Percentiles rank a stretch among this genome's conserved stretches.
Conservation (phyloP, 805 yeast genomes). For the Brettanomyces custersianus region DNA sequence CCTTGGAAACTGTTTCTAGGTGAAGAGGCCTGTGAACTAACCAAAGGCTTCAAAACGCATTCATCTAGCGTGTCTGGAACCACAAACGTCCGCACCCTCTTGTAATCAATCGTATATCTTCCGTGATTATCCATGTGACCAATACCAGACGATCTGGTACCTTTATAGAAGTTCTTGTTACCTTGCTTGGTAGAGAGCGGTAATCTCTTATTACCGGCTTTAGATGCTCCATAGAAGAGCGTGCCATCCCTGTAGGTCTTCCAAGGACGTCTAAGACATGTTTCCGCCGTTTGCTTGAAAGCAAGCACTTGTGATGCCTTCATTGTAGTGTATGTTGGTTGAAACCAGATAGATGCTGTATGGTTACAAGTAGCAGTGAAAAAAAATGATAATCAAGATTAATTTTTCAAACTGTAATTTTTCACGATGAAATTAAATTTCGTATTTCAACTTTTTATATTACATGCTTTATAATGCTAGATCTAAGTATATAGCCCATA, state of each 20-base stretch:
- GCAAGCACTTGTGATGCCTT: constrained; percentile 4
- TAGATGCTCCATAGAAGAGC: constrained; percentile 70
- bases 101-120: constrained; percentile 70
- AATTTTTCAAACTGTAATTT: not conserved
- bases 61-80: constrained; percentile 46
- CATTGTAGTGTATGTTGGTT: constrained; percentile 3
- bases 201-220: constrained; percentile 74
- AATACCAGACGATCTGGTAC: constrained; percentile 91
- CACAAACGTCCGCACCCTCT: constrained; percentile 82
- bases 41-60: constrained; percentile 56
- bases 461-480: not conserved
- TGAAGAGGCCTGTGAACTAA: constrained; percentile 64
- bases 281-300: constrained; percentile 8
- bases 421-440: not conserved
- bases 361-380: not conserved
- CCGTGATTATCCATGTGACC: constrained; percentile 75
- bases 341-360: not conserved
- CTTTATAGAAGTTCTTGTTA: constrained; percentile 88
- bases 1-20: constrained; percentile 64
- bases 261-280: constrained; percentile 78
- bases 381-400: not conserved
- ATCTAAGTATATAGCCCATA: constrained; percentile 54
- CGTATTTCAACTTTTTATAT: not conserved
- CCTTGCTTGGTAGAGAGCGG: constrained; percentile 89
- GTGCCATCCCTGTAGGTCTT: constrained; percentile 76